phyloP scores from a whole-genome alignment of 2,329 filamentous ascomycete species.

The Xylaria sp. region DNA sequence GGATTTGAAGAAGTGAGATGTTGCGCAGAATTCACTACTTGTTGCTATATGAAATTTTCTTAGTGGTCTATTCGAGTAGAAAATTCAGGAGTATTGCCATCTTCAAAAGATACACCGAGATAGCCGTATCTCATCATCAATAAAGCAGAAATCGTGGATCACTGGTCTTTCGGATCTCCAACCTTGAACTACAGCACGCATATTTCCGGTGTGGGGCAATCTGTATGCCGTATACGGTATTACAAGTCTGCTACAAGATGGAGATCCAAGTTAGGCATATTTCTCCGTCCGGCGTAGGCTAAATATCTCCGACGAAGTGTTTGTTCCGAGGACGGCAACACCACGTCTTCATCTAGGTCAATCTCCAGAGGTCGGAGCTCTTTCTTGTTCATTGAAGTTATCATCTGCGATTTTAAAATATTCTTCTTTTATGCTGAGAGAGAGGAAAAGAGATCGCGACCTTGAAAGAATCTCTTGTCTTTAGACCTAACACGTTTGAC shows the following conservation, averaged over 20 bases:
- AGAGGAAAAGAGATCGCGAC: background rate
- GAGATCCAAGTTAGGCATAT: background rate
- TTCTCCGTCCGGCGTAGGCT: slow-evolving; percentile 27
- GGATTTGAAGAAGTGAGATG: background rate
- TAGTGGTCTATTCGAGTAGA: too few species aligned
- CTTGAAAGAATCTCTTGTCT: background rate
- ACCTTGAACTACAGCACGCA: background rate
- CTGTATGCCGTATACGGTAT: background rate
- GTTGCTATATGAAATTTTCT: too few species aligned
- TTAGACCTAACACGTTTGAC: slow-evolving; percentile 38
- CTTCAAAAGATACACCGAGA: background rate
- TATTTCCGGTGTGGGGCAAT: slow-evolving; percentile 21
- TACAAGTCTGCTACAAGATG: background rate
- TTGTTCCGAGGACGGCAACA: slow-evolving; percentile 9
- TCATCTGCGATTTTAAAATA: too few species aligned
- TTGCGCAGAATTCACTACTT: background rate
- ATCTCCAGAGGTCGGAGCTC: too few species aligned
- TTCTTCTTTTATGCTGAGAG: background rate
- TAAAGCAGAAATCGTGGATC: background rate
- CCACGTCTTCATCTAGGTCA: background rate
- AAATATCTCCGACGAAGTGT: slow-evolving; percentile 22
- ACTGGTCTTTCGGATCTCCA: slow-evolving; percentile 6
- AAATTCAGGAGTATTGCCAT: too few species aligned
- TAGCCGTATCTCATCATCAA: background rate
- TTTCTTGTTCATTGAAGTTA: background rate